Conservation (phyloP, 2,329 filamentous ascomycete genomes). For the Talaromyces rugulosus region DNA sequence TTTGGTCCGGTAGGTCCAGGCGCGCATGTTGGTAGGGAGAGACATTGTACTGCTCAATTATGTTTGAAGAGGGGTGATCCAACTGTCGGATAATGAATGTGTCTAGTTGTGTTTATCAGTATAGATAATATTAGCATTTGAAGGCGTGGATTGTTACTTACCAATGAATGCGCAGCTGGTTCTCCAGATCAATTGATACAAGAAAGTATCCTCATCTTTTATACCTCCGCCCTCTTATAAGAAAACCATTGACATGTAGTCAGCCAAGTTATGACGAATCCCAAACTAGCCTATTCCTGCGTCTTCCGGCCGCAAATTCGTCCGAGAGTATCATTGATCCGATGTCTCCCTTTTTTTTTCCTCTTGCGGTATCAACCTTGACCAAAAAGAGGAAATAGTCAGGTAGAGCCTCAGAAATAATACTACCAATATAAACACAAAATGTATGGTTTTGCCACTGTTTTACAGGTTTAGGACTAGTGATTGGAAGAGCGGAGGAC, state of each 20-base stretch:
- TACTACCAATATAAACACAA: no score
- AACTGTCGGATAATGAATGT: neutral
- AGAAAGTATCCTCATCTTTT: neutral
- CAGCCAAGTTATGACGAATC: neutral
- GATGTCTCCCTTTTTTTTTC: no score
- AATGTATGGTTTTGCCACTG: neutral
- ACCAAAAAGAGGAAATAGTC: neutral
- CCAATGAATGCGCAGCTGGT: no score
- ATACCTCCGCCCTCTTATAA: neutral
- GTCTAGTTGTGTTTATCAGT: neutral
- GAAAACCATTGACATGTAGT: neutral
- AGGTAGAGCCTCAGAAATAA: no score
- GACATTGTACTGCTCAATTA: neutral
- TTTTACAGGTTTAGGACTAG: neutral
- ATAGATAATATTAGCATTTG: neutral
- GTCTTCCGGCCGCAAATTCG: neutral
- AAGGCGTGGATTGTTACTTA: neutral
- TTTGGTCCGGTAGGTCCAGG: constrained; percentile 1
- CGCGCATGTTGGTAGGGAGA: constrained; percentile 3
- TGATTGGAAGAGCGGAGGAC: neutral
- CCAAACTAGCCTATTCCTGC: no score
- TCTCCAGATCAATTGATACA: no score
- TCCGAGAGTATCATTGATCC: neutral
- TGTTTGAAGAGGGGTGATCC: neutral
- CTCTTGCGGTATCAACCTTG: neutral